Evolutionary conservation across 176 grass and related monocot species (phyloP).

Genomic region (Oryza meridionalis): DNA sequence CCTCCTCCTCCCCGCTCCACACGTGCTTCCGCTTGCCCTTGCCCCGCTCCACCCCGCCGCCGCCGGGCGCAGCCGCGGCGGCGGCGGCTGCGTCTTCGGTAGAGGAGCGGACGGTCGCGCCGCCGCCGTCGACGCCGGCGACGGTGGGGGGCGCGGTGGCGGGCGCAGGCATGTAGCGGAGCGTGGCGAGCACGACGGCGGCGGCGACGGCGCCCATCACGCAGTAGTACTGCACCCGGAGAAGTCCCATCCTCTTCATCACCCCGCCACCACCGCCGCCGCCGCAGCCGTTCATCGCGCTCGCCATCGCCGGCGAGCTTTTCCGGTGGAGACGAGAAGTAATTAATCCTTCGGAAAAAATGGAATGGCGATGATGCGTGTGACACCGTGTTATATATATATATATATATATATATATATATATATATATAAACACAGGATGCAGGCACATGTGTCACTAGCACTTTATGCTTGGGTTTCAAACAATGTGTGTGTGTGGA

Average conservation of each 20-base stretch:
- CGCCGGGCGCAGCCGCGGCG: not conserved
- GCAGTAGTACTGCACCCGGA: conserved; percentile 59
- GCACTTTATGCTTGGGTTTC: not conserved
- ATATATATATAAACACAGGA: not conserved
- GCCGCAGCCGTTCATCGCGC: conserved; percentile 39
- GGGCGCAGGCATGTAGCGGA: conserved; percentile 56
- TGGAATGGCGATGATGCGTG: not conserved
- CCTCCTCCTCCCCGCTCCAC: not conserved
- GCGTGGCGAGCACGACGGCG: conserved; percentile 47
- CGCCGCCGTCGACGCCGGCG: not conserved
- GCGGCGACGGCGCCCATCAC: conserved; percentile 52
- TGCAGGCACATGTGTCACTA: not conserved
- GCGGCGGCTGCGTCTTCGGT: not conserved
- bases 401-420: not conserved
- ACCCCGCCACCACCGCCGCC: not conserved
- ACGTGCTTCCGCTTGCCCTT: not conserved
- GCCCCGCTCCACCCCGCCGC: not conserved
- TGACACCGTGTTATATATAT: not conserved
- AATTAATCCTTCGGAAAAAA: not conserved
- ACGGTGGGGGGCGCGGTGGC: not conserved
- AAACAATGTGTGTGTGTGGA: not conserved
- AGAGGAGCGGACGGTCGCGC: not conserved
- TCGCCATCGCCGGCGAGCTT: conserved; percentile 20
- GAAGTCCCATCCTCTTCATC: conserved; percentile 38
- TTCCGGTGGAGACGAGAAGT: not conserved